These are phyloP conservation scores for Penicillium roqueforti DNA, from an alignment of 495 filamentous ascomycete species.

Conservation along the genomic window DNA sequence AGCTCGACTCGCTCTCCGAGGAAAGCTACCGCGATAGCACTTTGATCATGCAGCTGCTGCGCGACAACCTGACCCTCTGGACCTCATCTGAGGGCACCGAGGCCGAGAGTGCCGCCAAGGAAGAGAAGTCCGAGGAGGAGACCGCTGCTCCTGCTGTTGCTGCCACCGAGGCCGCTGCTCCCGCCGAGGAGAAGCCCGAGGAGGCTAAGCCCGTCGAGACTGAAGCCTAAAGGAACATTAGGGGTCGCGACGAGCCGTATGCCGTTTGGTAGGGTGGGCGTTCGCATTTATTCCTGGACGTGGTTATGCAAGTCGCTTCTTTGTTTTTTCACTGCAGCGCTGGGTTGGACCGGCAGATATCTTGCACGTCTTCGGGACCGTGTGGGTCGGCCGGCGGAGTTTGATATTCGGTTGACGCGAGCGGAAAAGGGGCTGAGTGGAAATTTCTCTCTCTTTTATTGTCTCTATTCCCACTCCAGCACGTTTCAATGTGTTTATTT, in stretches of 20 bases:
- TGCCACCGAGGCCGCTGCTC: conserved; percentile 36
- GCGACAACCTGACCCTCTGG: conserved; percentile 99
- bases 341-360: conserved; percentile 40
- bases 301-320: conserved; percentile 42
- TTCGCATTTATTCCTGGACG: conserved; percentile 41
- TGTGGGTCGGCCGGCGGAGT: conserved; percentile 47
- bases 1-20: conserved; percentile 97
- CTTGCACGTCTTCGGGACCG: conserved; percentile 39
- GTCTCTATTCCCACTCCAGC: conserved; percentile 48
- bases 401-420: conserved; percentile 48
- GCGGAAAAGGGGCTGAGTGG: conserved; percentile 47
- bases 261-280: conserved; percentile 30
- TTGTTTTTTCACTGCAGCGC: conserved; percentile 38
- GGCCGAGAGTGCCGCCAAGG: conserved; percentile 63
- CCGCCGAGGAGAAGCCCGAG: conserved; percentile 43
- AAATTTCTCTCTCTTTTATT: conserved; percentile 49
- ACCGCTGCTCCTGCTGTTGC: conserved; percentile 35
- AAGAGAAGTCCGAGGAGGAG: conserved; percentile 61
- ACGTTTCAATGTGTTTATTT: conserved; percentile 47
- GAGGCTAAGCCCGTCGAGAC: conserved; percentile 40
- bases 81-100: conserved; percentile 93
- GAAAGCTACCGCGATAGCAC: conserved; percentile 99
- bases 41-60: conserved; percentile 99
- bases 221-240: conserved; percentile 32
- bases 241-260: conserved; percentile 18